phyloP scores from a whole-genome alignment of 805 yeast genomes.

The Candida railenensis region DNA sequence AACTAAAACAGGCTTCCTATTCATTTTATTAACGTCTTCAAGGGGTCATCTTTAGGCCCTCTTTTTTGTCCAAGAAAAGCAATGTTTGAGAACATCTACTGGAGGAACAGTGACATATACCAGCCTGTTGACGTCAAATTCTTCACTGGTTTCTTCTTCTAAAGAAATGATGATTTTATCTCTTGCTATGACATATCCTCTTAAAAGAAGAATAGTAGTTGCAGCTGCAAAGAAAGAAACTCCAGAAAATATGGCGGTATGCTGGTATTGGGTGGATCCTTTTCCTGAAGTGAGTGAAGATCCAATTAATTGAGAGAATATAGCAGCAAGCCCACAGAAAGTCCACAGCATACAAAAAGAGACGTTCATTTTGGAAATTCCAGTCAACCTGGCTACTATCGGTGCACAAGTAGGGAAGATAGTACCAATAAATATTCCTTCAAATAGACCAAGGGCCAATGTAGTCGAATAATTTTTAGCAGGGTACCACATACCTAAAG shows the following conservation, averaged over 20 bases:
- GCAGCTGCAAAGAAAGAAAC: slow-evolving; percentile 50
- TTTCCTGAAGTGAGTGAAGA: slow-evolving; percentile 38
- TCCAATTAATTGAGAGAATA: slow-evolving; percentile 64
- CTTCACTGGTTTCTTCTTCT: background rate
- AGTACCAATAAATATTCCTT: slow-evolving; percentile 61
- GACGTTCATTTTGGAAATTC: slow-evolving; percentile 51
- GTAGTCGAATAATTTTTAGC: slow-evolving; percentile 58
- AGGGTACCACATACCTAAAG: slow-evolving; percentile 44
- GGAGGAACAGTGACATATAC: background rate
- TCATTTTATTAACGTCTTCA: too few species aligned
- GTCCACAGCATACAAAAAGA: slow-evolving; percentile 54
- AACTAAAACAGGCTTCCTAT: too few species aligned
- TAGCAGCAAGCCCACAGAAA: slow-evolving; percentile 47
- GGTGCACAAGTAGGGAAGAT: slow-evolving; percentile 58
- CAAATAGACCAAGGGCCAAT: slow-evolving; percentile 48
- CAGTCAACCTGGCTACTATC: slow-evolving; percentile 51
- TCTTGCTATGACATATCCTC: slow-evolving; percentile 58
- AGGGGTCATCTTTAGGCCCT: background rate
- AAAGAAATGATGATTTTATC: slow-evolving; percentile 22
- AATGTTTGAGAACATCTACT: background rate
- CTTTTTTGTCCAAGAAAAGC: background rate
- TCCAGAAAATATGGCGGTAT: slow-evolving; percentile 62
- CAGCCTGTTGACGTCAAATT: background rate
- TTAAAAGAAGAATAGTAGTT: slow-evolving; percentile 37
- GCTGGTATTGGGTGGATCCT: slow-evolving; percentile 47